Evolutionary conservation across 129 eudicot species (phyloP).

Genomic region (Lactuca saligna): DNA sequence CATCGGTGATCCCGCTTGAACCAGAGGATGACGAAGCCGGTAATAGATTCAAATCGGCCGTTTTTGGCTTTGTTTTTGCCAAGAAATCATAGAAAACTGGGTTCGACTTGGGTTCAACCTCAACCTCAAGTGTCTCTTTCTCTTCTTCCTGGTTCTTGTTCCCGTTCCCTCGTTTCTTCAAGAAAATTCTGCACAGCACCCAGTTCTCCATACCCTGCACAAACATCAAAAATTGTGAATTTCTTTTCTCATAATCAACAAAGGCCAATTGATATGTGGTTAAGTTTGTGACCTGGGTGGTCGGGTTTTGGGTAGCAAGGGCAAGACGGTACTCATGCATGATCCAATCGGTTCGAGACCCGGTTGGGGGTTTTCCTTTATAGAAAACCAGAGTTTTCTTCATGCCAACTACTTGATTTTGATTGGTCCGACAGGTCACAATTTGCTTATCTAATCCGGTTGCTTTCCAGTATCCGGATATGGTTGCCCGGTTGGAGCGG

Average conservation of each 20-base stretch:
- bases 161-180: slow-evolving; percentile 51
- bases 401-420: slow-evolving; percentile 19
- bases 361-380: slow-evolving; percentile 24
- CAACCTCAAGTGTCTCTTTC: background rate
- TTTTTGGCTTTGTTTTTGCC: slow-evolving; percentile 29
- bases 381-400: slow-evolving; percentile 31
- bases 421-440: background rate
- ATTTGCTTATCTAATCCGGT: slow-evolving; percentile 12
- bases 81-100: slow-evolving; percentile 66
- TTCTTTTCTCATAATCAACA: no score
- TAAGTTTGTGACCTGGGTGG: no score
- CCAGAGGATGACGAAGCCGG: slow-evolving; percentile 48
- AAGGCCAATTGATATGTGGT: no score
- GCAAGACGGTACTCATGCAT: slow-evolving; percentile 27
- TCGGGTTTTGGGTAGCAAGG: background rate
- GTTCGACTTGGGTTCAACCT: background rate
- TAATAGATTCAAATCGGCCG: slow-evolving; percentile 34
- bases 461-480: slow-evolving; percentile 14
- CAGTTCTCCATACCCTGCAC: slow-evolving; percentile 50
- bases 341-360: slow-evolving; percentile 20
- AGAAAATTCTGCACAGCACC: slow-evolving; percentile 79
- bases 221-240: background rate
- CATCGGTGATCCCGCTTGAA: slow-evolving; percentile 68
- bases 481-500: slow-evolving; percentile 20
- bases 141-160: background rate